Evolutionary conservation across 805 yeast genomes (phyloP), one percentile per base, ranked within the genome.

Genomic region (Saccharomyces jurei): DNA sequence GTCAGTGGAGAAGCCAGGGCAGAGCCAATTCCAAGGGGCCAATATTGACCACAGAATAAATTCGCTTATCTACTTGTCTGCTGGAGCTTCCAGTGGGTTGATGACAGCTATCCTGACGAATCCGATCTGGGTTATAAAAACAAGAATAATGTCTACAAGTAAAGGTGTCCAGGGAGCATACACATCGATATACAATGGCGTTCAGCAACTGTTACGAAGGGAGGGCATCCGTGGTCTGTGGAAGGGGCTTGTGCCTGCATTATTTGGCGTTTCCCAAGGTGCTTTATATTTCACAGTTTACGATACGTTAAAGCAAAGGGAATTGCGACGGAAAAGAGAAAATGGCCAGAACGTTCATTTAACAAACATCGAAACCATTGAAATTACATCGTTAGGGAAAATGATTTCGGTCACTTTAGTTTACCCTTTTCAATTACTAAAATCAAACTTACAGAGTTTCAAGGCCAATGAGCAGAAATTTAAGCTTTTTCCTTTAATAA

Each of bases 41-140:
- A 52, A 56, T 13, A 56, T 63, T n/a, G 77, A 77, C 55, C 61
- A 67, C 4, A 58, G 64, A 8, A 67, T 79, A 48, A 67, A 70
- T 50, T 71, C 82, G 6, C 67, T 71, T 53, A 75, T 77, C 56
- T 81, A 82, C 67, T 62, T 85, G 29, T 52, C 71, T 3, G 71
- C 85, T 50, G 87, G 90, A 1, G 77, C 82, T 50, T 58, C 77
- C 1, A 90, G 97, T 0, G 99, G 99, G 0, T 64, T 83, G 46
- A 63, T 83, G 4, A 89, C 97, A 0, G 80, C 95, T 0, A 53
- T 89, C 0, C 46, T 87, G 14, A 91, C 99, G 0, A 94, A 90
- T 65, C 99, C 99, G 0, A 79, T 92, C 10, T 92, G 99, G 99
- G 96, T 94, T 1, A 68, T 94, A 21, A 94, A 94, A 69, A 94